Conservation (phyloP, 148 eudicot species). For the Amaranthus palmeri region DNA sequence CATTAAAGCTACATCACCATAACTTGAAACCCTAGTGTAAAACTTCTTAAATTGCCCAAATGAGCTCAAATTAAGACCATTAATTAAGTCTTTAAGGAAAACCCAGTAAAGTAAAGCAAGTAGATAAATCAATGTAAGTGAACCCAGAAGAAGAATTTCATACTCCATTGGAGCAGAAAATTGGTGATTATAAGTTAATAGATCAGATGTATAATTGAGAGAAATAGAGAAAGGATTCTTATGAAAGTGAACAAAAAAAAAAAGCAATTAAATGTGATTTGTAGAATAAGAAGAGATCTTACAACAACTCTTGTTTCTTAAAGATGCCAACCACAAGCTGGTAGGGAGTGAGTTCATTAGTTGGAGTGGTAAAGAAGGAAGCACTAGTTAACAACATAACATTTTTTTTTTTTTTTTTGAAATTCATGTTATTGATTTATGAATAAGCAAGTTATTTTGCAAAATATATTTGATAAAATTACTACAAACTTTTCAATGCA, state of each 20-base stretch:
- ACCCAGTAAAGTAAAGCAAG: slow-evolving; percentile 35
- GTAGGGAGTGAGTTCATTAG: slow-evolving; percentile 3
- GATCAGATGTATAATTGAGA: slow-evolving; percentile 1
- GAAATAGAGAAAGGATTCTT: neutral
- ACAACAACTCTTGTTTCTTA: slow-evolving; percentile 3
- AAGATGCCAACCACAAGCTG: slow-evolving; percentile 18
- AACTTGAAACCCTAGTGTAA: slow-evolving; percentile 37
- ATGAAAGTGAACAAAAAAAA: slow-evolving; percentile 1
- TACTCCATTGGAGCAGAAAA: slow-evolving; percentile 21
- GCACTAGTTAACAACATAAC: too few relatives aligned
- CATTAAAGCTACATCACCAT: slow-evolving; percentile 33
- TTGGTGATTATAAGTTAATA: neutral
- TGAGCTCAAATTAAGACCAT: slow-evolving; percentile 34
- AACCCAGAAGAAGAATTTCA: slow-evolving; percentile 27
- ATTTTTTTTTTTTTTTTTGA: too few relatives aligned
- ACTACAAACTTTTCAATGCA: too few relatives aligned
- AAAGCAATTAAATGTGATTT: neutral
- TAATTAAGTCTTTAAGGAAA: slow-evolving; percentile 28
- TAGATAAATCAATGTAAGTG: slow-evolving; percentile 34
- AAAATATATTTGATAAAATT: too few relatives aligned
- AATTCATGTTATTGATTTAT: too few relatives aligned
- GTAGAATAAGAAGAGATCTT: slow-evolving; percentile 13
- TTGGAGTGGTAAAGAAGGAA: slow-evolving; percentile 12
- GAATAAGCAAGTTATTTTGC: too few relatives aligned
- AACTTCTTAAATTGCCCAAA: slow-evolving; percentile 35